Conservation (phyloP, 306 rosid genomes). For the Cicer pinnatifidum region DNA sequence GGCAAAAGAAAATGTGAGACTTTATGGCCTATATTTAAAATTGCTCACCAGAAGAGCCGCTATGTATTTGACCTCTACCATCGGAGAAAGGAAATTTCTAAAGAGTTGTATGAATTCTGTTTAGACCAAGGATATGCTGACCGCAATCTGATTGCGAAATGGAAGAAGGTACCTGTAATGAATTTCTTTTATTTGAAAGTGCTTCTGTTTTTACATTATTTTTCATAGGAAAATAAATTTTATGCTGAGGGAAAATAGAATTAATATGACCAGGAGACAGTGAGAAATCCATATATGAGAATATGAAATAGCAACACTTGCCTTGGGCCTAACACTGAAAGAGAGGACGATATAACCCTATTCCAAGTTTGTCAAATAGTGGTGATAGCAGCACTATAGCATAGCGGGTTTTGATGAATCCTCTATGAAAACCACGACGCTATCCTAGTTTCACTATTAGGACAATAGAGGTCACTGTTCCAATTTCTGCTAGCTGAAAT, state of each 20-base stretch:
- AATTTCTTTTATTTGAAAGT: constrained; percentile 15
- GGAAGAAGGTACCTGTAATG: constrained; percentile 66
- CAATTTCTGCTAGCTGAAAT: no score
- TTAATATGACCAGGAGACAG: neutral
- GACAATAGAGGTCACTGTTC: no score
- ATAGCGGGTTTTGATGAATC: no score
- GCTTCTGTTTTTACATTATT: neutral
- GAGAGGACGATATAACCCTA: constrained; percentile 1
- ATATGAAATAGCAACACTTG: neutral
- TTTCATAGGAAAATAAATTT: neutral
- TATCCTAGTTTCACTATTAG: no score
- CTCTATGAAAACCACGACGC: no score
- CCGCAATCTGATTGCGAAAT: constrained; percentile 69
- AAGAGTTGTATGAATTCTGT: constrained; percentile 72
- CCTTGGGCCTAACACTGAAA: neutral
- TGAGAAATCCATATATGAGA: constrained; percentile 14
- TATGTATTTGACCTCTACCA: constrained; percentile 71
- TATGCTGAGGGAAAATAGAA: constrained; percentile 1
- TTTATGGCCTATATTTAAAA: constrained; percentile 78
- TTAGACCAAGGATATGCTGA: constrained; percentile 82
- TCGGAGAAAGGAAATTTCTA: constrained; percentile 71
- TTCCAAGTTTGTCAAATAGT: neutral
- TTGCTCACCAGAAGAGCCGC: constrained; percentile 79
- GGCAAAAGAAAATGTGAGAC: constrained; percentile 81
- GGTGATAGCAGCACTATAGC: no score